Base-by-base conservation (phyloP, 2,329 filamentous ascomycete genomes). In the Fusarium xylarioides region DNA sequence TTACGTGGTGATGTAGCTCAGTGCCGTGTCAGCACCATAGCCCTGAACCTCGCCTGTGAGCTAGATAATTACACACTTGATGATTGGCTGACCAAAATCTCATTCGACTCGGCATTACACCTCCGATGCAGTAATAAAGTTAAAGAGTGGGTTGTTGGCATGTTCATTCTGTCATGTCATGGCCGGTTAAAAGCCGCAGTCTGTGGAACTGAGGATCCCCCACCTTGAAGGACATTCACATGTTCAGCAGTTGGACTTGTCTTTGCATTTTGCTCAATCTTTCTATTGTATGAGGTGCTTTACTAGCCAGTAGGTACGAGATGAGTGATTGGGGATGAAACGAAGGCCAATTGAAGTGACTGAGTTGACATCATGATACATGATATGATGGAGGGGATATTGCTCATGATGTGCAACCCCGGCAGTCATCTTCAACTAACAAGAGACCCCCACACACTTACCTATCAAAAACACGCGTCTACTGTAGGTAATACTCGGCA, bases 131-230 rank as follows among this genome's bases (percentile, higher is more conserved):
- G 26, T 5, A 56, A 54, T 49, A 34, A 44, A 53, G 52, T 55
- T 47, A 46, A 47, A 57, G 44, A 40, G 58, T 53, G 65, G 38
- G 40, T 50, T 37, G n/a, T 63, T 42, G 34, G 23, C 30, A 26
- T 52, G 46, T 60, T 61, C 35, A 68, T 68, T 49, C 52, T 52
- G 34, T 44, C 64, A 65, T 68, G 58, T 40, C 64, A 65, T 68
- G 58, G n/a, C 58, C 68, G 63, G 68, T 65, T 74, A 68, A 73
- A 73, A 73, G 71, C 71, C 71, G 71, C 71, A 71, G 32, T 37
- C 54, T 50, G 68, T 68, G 63, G 47, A 68, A 50, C 54, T 59
- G 44, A 59, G 26, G 9, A 66, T 55, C 54, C 66, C 49, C 66
- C 62, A 50, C 62, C 54, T 49, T 5, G 21, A 68, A 43, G 14